Evolutionary conservation across 306 rosid species (phyloP).

Genomic region (Geum urbanum): DNA sequence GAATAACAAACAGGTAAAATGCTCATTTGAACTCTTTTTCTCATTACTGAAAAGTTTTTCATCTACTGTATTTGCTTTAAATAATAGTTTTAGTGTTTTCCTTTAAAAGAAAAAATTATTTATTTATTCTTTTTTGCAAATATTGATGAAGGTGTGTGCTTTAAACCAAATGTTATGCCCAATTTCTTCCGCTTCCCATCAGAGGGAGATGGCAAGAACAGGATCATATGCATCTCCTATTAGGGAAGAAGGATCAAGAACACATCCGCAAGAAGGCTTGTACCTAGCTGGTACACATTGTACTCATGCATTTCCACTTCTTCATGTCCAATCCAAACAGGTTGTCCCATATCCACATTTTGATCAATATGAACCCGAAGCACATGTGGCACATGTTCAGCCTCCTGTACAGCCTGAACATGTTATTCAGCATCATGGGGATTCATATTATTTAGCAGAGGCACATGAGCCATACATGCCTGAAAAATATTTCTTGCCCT

Average conservation of each 20-base stretch:
- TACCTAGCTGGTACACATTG: slow-evolving; percentile 11
- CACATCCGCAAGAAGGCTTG: slow-evolving; percentile 7
- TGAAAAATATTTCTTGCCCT: slow-evolving; percentile 16
- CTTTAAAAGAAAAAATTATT: background rate
- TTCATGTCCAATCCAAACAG: slow-evolving; percentile 21
- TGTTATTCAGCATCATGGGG: slow-evolving; percentile 19
- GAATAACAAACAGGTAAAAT: slow-evolving; percentile 30
- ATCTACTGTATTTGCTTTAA: background rate
- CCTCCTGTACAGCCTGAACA: slow-evolving; percentile 20
- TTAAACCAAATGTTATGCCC: slow-evolving; percentile 36
- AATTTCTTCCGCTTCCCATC: slow-evolving; percentile 19
- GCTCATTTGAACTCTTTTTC: background rate
- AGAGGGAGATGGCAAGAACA: slow-evolving; percentile 20
- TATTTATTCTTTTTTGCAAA: slow-evolving; percentile 4
- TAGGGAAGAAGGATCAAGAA: slow-evolving; percentile 20
- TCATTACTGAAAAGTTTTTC: background rate
- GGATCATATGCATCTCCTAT: slow-evolving; percentile 17
- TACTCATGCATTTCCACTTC: slow-evolving; percentile 7
- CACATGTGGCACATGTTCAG: slow-evolving; percentile 11
- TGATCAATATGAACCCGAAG: slow-evolving; percentile 19
- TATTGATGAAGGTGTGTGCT: slow-evolving; percentile 29
- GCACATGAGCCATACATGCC: slow-evolving; percentile 24
- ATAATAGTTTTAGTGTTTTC: background rate
- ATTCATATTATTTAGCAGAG: slow-evolving; percentile 18
- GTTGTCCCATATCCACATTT: slow-evolving; percentile 8